A percentile compares a stretch with the other conserved stretches of the same genome.
phyloP scores from a whole-genome alignment of 495 filamentous ascomycete genomes.

The Neurospora tetraspora region DNA sequence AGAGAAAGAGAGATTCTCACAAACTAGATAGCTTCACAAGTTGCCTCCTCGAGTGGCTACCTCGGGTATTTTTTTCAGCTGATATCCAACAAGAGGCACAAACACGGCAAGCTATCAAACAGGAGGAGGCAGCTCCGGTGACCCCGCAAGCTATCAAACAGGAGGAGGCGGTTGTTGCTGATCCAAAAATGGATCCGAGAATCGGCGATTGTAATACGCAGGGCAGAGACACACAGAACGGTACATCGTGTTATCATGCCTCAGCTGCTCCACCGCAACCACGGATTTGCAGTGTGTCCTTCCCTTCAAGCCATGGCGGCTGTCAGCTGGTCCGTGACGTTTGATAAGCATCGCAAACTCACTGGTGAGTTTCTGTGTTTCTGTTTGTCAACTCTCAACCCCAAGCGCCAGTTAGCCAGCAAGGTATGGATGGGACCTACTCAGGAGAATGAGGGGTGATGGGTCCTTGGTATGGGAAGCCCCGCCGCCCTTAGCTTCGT shows the following conservation, averaged over 20 bases:
- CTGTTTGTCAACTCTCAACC: background rate
- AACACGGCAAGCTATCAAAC: background rate
- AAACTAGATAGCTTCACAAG: background rate
- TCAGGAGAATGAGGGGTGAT: background rate
- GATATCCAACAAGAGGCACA: background rate
- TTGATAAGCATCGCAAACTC: background rate
- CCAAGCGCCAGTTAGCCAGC: background rate
- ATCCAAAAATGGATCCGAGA: constrained; percentile 1
- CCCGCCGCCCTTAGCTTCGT: background rate
- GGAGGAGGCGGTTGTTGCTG: background rate
- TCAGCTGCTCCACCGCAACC: background rate
- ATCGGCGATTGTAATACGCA: background rate
- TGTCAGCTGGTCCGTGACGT: background rate
- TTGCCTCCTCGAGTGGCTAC: background rate
- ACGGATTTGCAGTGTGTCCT: background rate
- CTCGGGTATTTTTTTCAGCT: background rate
- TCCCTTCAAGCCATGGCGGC: background rate
- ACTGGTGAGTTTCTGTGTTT: background rate
- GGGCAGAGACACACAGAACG: background rate
- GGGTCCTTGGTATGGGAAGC: background rate
- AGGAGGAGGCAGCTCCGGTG: background rate
- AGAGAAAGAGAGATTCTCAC: background rate
- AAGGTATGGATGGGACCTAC: no score
- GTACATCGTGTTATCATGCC: background rate
- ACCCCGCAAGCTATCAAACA: background rate